Evolutionary conservation across 2,329 filamentous ascomycete species (phyloP).

Genomic region (Aspergillus sp.): DNA sequence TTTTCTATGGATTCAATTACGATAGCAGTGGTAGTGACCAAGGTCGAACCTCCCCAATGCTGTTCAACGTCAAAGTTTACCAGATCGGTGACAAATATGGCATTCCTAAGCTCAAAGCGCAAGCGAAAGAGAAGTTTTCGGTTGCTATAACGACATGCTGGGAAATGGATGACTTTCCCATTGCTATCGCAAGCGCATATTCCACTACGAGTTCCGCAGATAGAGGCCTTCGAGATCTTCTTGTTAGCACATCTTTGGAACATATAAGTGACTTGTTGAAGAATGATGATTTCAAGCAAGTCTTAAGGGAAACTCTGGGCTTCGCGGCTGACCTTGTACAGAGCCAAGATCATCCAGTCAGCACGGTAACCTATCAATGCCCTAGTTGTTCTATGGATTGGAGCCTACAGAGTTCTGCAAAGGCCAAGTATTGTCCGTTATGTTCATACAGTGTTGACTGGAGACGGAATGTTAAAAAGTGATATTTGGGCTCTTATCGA

Average conservation of each 20-base stretch:
- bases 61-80: constrained; percentile 27
- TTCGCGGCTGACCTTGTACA: constrained; percentile 14
- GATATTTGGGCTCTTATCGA: neutral
- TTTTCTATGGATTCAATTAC: constrained; percentile 27
- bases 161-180: constrained; percentile 23
- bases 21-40: constrained; percentile 18
- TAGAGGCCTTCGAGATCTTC: constrained; percentile 14
- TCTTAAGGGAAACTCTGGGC: constrained; percentile 4
- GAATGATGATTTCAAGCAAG: constrained; percentile 10
- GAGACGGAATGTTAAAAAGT: neutral
- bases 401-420: neutral
- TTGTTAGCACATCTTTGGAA: constrained; percentile 3
- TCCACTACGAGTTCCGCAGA: constrained; percentile 1
- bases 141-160: constrained; percentile 17
- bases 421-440: neutral
- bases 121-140: constrained; percentile 21
- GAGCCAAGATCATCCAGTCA: neutral
- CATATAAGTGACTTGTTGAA: constrained; percentile 11
- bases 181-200: constrained; percentile 12
- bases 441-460: neutral
- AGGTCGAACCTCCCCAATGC: constrained; percentile 20
- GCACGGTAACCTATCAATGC: neutral
- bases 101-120: constrained; percentile 20
- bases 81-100: constrained; percentile 27
- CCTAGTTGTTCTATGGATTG: neutral